Base-by-base conservation (phyloP, 2,329 filamentous ascomycete genomes). In the Talaromyces rugulosus region DNA sequence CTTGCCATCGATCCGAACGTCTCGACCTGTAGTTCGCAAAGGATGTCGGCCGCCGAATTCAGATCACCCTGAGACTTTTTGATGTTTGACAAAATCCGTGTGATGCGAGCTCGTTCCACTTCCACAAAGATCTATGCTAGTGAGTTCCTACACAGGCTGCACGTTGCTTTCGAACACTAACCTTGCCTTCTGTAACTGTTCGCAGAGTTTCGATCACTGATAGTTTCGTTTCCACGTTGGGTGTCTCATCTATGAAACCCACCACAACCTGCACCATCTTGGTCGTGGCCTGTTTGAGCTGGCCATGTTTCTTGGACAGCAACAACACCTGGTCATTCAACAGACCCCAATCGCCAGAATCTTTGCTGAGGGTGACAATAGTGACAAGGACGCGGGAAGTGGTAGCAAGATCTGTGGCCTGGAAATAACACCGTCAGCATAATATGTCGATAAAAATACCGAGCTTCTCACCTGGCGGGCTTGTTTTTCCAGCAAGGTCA, bases 261-360 rank as follows among this genome's bases (percentile, higher is more conserved):
- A 99, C 96, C 65, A 96, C 92, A 55, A 89, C 89, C 83, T 99
- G 95, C 64, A 99, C 93, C 95, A 99, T 99, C 83, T 94, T 95
- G 71, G 95, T 98, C 72, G 93, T 95, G 73, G 95, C 95, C 80
- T 98, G 95, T 80, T 99, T 99, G 74, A 99, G 92, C 82, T 99
- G 95, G 71, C 93, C 91, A 90, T 99, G 95, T 83, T 99, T 99
- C 88, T 99, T 99, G 67, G 95, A 98, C 62, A 99, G 84, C 66
- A 97, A 84, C 71, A 96, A 84, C 66, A 96, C 91, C 81, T 99
- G 95, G 80, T 99, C 95, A 76, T 96, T 98, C 80, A 99, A 85
- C 72, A 97, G 81, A 76, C 87, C 88, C 95, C 95, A 99, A 77
- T 99, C 92, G 68, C 89, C 89, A 23, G 90, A 88, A 77, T 96